Conservation (phyloP, 1,284 basidiomycete species). For the Leccinum pachyderme region DNA sequence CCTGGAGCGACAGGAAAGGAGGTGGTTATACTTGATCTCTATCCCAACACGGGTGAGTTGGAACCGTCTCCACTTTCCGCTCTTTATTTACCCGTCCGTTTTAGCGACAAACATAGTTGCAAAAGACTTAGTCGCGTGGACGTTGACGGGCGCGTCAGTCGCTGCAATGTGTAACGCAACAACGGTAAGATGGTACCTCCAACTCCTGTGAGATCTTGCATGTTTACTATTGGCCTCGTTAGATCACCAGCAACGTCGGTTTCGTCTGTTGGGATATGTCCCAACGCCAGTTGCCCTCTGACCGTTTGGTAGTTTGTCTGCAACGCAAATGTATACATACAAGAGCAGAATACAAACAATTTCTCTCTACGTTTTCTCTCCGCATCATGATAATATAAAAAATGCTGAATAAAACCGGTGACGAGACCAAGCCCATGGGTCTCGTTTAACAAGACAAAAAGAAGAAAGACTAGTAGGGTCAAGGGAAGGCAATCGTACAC, state of each 20-base stretch:
- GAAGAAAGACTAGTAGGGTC: conserved; percentile 1
- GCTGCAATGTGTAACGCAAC: conserved; percentile 55
- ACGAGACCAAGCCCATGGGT: conserved; percentile 2
- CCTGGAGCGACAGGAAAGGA: conserved; percentile 55
- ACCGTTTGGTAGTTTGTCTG: conserved; percentile 11
- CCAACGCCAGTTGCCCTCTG: background rate
- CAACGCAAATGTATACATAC: conserved; percentile 29
- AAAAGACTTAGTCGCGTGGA: conserved; percentile 45
- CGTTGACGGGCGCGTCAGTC: conserved; percentile 42
- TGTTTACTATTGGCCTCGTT: background rate
- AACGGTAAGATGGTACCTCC: conserved; percentile 36
- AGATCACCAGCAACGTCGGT: conserved; percentile 52
- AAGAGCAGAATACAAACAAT: conserved; percentile 26
- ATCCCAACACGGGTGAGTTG: conserved; percentile 46
- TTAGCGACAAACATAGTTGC: conserved; percentile 47
- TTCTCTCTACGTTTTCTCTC: conserved; percentile 23
- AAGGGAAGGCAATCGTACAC: conserved; percentile 27
- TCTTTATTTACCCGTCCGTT: too few species aligned
- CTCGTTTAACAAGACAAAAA: conserved; percentile 9
- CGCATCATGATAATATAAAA: conserved; percentile 7
- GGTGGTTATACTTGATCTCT: conserved; percentile 56
- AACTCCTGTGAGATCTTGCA: conserved; percentile 38
- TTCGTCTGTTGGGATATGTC: conserved; percentile 55
- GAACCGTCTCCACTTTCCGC: too few species aligned
- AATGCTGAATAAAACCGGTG: background rate